Conservation (phyloP, 1,284 basidiomycete species). For the Inonotus hispidus region DNA sequence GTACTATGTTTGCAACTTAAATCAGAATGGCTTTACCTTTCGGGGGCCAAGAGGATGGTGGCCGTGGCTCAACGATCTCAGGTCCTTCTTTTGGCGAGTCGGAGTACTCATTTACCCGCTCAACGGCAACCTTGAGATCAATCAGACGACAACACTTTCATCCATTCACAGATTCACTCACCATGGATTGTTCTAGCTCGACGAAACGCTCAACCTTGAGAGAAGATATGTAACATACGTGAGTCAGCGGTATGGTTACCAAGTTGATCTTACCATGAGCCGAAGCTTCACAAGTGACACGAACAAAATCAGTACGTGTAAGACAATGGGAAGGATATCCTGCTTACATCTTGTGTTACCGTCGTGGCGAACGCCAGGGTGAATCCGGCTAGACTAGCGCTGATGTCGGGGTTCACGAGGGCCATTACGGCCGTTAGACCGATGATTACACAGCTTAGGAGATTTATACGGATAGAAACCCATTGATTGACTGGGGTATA, state of each 20-base stretch:
- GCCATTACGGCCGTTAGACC: slow-evolving; percentile 68
- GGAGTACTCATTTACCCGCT: slow-evolving; percentile 88
- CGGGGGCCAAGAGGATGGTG: slow-evolving; percentile 76
- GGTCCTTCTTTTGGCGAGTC: slow-evolving; percentile 73
- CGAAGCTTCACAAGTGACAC: slow-evolving; percentile 34
- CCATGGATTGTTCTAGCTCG: slow-evolving; percentile 89
- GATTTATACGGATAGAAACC: slow-evolving; percentile 41
- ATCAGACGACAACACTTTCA: background rate
- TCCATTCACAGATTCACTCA: slow-evolving; percentile 27
- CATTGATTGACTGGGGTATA: slow-evolving; percentile 62
- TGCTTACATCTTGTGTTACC: slow-evolving; percentile 65
- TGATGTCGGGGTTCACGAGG: slow-evolving; percentile 64
- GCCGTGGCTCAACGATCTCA: slow-evolving; percentile 81
- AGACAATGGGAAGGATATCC: slow-evolving; percentile 8
- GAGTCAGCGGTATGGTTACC: background rate
- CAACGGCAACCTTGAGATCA: slow-evolving; percentile 67
- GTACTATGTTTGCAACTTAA: background rate
- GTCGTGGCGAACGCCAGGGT: slow-evolving; percentile 77
- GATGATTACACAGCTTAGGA: slow-evolving; percentile 29
- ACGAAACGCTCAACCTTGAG: slow-evolving; percentile 61
- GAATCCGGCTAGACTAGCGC: slow-evolving; percentile 79
- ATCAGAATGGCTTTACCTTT: slow-evolving; percentile 36
- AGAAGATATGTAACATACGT: slow-evolving; percentile 11
- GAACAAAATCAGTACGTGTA: slow-evolving; percentile 25
- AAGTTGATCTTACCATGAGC: slow-evolving; percentile 34